These are phyloP conservation scores for Penicillium longicatenatum DNA, from an alignment of 495 filamentous ascomycete species.

Conservation along the genomic window DNA sequence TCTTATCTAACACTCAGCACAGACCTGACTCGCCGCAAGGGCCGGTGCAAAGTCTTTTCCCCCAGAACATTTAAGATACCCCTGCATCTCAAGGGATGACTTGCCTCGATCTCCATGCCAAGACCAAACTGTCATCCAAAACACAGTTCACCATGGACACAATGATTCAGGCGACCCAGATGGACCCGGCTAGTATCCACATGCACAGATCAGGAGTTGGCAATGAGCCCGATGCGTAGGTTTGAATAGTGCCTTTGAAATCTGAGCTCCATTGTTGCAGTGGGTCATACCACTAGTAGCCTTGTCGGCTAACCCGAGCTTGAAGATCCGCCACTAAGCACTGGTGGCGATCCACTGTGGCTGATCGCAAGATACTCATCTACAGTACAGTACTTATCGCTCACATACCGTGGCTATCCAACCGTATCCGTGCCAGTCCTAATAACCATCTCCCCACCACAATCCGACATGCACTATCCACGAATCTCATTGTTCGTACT, in stretches of 20 bases:
- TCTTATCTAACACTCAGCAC: slow-evolving; percentile 16
- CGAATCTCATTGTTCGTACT: neutral
- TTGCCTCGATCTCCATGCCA: slow-evolving; percentile 19
- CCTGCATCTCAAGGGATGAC: slow-evolving; percentile 31
- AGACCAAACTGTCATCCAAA: slow-evolving; percentile 3
- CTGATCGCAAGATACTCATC: slow-evolving; percentile 11
- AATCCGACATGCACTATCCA: neutral
- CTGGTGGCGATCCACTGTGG: slow-evolving; percentile 22
- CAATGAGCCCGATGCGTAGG: slow-evolving; percentile 5
- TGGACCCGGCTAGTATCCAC: neutral
- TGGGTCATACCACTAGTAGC: slow-evolving; percentile 25
- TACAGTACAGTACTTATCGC: slow-evolving; percentile 6
- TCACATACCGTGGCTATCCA: slow-evolving; percentile 14
- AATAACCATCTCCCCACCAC: neutral
- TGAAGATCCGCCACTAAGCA: slow-evolving; percentile 11
- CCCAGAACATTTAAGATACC: slow-evolving; percentile 18
- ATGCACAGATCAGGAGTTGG: neutral
- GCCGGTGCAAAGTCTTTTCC: slow-evolving; percentile 1
- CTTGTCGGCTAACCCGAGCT: slow-evolving; percentile 14
- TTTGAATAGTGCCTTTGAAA: slow-evolving; percentile 20
- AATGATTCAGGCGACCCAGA: slow-evolving; percentile 1
- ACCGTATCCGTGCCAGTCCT: neutral
- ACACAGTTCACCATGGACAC: slow-evolving; percentile 2
- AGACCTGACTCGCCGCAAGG: slow-evolving; percentile 24
- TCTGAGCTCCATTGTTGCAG: slow-evolving; percentile 22